Base-by-base conservation (phyloP, 805 yeast species). In the Metschnikowia dekortorum region DNA sequence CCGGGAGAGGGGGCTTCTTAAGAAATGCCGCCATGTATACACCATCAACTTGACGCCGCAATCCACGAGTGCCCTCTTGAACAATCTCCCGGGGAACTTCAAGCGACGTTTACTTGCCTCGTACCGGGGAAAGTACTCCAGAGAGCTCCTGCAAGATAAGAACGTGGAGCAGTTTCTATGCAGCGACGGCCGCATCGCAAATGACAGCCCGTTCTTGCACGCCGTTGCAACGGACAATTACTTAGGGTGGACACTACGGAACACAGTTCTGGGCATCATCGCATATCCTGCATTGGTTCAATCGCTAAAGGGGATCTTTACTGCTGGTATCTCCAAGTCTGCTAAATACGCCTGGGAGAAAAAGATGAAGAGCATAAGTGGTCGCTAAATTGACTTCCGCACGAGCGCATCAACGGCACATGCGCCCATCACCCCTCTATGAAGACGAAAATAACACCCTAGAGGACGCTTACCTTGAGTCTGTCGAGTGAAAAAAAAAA, bases 321-420 rank as follows among this genome's bases (percentile, higher is more conserved):
- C 96, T 3, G 97, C 98, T 1, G 99, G 99, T 0, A 45, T 87
- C 1, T 62, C 71, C 16, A 87, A 86, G 62, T 82, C 91, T 9
- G 62, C 82, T 45, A 80, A 76, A 60, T 91, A 91, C 65, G 91
- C 95, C 4, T 70, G 79, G 66, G 95, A 89, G 44, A 91, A 91
- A 67, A 69, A 66, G 35, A 36, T 62, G 41, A 73, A 73, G 55
- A 53, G 60, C 43, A 39, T 50, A 30, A 39, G 31, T 35, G 43
- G 30, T 8, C n/a, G 8, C 13, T 16, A 13, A n/a, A 32, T 4
- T 3, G 35, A 3, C 22, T 22, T 22, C 22, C 22, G 3, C 22
- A 22, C 22, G 5, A 22, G 22, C 22, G 4, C 22, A 22, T 22
- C 22, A 22, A 22, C 22, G 22, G 22, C 35, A 32, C 7, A 8